phyloP scores from a whole-genome alignment of 139 green algal species.

The Chlorella ohadii region DNA sequence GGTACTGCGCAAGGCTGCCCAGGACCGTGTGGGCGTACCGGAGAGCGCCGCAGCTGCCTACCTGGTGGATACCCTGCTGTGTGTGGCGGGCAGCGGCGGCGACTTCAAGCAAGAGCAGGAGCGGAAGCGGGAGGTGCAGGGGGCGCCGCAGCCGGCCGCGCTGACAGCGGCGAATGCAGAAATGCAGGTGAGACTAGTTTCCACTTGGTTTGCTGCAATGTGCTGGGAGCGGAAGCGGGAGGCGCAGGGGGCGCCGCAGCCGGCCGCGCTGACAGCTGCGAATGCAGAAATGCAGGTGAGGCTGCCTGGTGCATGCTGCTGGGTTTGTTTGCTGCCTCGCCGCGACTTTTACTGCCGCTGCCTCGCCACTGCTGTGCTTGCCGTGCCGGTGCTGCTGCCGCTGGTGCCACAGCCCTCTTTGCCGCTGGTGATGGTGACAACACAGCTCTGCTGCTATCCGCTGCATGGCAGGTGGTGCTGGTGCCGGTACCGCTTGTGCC shows the following conservation, averaged over 20 bases:
- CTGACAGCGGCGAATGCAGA: not conserved
- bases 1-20: conserved; percentile 36
- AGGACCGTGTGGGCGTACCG: not conserved
- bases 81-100: not conserved
- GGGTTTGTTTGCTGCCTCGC: too few species aligned
- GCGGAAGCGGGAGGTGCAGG: not conserved
- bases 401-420: too few species aligned
- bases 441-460: too few species aligned
- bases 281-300: conserved; percentile 28
- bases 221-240: not conserved
- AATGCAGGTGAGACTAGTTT: conserved; percentile 7
- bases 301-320: too few species aligned
- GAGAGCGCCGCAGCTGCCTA: conserved; percentile 49
- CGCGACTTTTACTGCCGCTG: too few species aligned
- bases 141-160: not conserved
- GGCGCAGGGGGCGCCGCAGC: not conserved
- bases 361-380: not conserved
- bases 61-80: conserved; percentile 73
- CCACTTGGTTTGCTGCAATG: too few species aligned
- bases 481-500: too few species aligned
- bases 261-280: not conserved
- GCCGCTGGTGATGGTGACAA: too few species aligned
- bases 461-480: too few species aligned
- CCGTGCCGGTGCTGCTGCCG: not conserved
- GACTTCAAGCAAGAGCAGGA: not conserved